phyloP scores from a whole-genome alignment of 2,329 filamentous ascomycete species.

The Didymella exigua region DNA sequence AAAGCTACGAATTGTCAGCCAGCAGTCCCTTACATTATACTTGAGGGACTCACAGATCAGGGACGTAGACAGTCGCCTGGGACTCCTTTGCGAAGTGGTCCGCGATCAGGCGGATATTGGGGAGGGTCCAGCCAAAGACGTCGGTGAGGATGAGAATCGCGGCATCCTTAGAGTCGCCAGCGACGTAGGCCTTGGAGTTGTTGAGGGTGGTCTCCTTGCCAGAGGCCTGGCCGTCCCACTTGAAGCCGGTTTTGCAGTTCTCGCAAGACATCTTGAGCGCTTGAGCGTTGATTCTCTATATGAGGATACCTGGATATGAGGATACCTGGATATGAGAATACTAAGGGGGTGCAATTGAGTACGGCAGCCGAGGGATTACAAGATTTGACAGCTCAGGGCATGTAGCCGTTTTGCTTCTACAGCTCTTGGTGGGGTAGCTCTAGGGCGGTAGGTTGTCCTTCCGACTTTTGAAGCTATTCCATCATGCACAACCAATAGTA shows the following conservation, averaged over 20 bases:
- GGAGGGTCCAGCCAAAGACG: slow-evolving; percentile 57
- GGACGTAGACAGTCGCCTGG: slow-evolving; percentile 54
- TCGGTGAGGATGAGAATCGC: slow-evolving; percentile 54
- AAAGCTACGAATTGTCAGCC: slow-evolving; percentile 28
- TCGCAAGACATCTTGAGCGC: slow-evolving; percentile 38
- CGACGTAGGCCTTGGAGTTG: slow-evolving; percentile 49
- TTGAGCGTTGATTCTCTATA: background rate
- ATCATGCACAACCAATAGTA: slow-evolving; percentile 5
- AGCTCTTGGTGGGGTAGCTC: slow-evolving; percentile 14
- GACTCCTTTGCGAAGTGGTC: slow-evolving; percentile 55
- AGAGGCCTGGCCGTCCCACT: slow-evolving; percentile 46
- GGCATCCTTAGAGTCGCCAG: slow-evolving; percentile 52
- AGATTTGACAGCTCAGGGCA: background rate
- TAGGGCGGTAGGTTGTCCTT: slow-evolving; percentile 1
- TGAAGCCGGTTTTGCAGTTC: slow-evolving; percentile 48
- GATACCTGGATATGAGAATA: no score
- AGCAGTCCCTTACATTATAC: background rate
- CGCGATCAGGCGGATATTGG: slow-evolving; percentile 54
- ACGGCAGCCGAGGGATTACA: background rate
- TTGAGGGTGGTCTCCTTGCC: slow-evolving; percentile 49
- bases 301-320: no score
- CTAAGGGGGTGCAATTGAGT: background rate
- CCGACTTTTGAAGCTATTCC: slow-evolving; percentile 4
- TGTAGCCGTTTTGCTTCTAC: slow-evolving; percentile 5
- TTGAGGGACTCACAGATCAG: slow-evolving; percentile 47